phyloP scores from a whole-genome alignment of 306 rosid genomes.

The peach (Prunus persica) region Prunus_persica_NCBIv2 NC_034009.1:15207001-15207500 shows the following conservation, averaged over 20 bases:
- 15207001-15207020: constrained; percentile 7
- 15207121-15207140: constrained; percentile 92
- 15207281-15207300: constrained; percentile 96
- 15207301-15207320: constrained; percentile 97
- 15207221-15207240: constrained; percentile 17
- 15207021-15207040: constrained; percentile 16
- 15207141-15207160: constrained; percentile 89
- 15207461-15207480: neutral
- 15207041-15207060: constrained; percentile 69
- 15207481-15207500: neutral
- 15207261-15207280: constrained; percentile 89
- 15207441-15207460: neutral
- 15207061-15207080: constrained; percentile 83
- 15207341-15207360: constrained; percentile 86
- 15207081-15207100: constrained; percentile 60
- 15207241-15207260: constrained; percentile 12
- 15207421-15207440: neutral
- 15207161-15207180: constrained; percentile 92
- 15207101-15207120: constrained; percentile 91
- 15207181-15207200: constrained; percentile 79
- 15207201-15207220: constrained; percentile 36
- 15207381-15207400: constrained; percentile 26
- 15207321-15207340: constrained; percentile 91
- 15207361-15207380: constrained; percentile 95
- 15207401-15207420: constrained; percentile 4